Evolutionary conservation across 1,284 basidiomycete genomes (phyloP).

Genomic region (Singerocomus inundabilis): DNA sequence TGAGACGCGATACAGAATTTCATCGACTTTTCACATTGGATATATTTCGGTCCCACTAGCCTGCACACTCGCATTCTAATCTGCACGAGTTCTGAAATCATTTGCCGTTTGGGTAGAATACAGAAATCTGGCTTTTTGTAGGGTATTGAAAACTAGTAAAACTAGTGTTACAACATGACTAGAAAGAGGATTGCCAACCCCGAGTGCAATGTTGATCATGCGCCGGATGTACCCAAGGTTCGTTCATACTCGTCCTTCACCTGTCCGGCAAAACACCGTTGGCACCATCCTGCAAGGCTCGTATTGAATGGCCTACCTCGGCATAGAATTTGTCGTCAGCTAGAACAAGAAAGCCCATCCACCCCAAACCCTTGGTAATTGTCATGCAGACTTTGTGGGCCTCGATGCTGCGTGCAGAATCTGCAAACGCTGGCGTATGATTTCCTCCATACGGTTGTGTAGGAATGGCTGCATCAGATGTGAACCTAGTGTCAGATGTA

Average conservation of each 20-base stretch:
- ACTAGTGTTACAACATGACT: constrained; percentile 19
- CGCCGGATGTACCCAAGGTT: constrained; percentile 7
- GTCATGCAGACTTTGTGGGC: constrained; percentile 61
- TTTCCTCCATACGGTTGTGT: constrained; percentile 61
- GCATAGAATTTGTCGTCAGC: constrained; percentile 56
- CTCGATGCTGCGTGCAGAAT: constrained; percentile 54
- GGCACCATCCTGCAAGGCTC: background rate
- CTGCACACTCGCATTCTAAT: constrained; percentile 21
- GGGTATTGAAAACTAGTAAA: constrained; percentile 15
- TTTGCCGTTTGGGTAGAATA: constrained; percentile 17
- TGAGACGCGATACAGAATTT: constrained; percentile 12
- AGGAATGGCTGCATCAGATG: constrained; percentile 54
- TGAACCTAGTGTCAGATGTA: background rate
- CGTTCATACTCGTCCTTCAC: constrained; percentile 34
- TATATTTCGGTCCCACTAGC: constrained; percentile 17
- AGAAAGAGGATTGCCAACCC: background rate
- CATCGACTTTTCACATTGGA: constrained; percentile 17
- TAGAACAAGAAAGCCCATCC: constrained; percentile 57
- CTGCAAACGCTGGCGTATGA: constrained; percentile 64
- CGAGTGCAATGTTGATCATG: constrained; percentile 8
- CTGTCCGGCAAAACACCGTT: constrained; percentile 21
- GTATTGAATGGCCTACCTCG: constrained; percentile 38
- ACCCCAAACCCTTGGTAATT: constrained; percentile 59
- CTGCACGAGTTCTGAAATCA: constrained; percentile 11
- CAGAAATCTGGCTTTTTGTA: constrained; percentile 4